A percentile compares a stretch with the other conserved stretches of the same genome.
phyloP scores from a whole-genome alignment of 805 yeast species.

The Candida insectorum region DNA sequence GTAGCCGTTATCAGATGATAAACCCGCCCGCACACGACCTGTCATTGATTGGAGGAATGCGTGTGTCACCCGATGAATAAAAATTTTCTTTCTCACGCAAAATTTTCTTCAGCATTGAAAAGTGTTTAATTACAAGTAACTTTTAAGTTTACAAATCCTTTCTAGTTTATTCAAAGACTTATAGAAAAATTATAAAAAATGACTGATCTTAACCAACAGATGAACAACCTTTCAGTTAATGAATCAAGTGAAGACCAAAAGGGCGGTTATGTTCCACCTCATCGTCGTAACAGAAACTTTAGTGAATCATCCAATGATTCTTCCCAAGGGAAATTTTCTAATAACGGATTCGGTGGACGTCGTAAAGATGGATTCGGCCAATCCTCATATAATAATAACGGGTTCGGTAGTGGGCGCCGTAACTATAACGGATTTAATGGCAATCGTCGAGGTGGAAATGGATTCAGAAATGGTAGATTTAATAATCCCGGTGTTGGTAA shows the following conservation, averaged over 20 bases:
- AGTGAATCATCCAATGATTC: slow-evolving; percentile 13
- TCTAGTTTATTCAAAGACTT: too few relatives aligned
- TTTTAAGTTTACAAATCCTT: too few relatives aligned
- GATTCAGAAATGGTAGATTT: slow-evolving; percentile 20
- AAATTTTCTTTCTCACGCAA: too few relatives aligned
- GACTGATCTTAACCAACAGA: slow-evolving; percentile 57
- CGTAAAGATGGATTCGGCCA: slow-evolving; percentile 18
- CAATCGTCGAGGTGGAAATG: slow-evolving; percentile 27
- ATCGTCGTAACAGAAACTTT: slow-evolving; percentile 21
- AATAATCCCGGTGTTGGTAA: slow-evolving; percentile 64
- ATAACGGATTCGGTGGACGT: slow-evolving; percentile 18
- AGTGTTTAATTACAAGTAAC: slow-evolving; percentile 3
- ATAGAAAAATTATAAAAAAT: too few relatives aligned
- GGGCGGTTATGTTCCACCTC: slow-evolving; percentile 56
- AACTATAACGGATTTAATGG: slow-evolving; percentile 12
- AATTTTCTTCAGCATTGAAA: too few relatives aligned
- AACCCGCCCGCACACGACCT: too few relatives aligned
- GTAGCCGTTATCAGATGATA: too few relatives aligned
- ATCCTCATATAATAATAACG: slow-evolving; percentile 11
- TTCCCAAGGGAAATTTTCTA: slow-evolving; percentile 11
- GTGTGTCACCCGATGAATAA: too few relatives aligned
- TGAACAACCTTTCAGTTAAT: slow-evolving; percentile 54
- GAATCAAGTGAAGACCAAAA: slow-evolving; percentile 14
- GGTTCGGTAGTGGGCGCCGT: slow-evolving; percentile 24
- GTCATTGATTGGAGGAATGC: too few relatives aligned